These are phyloP conservation scores for Rhizomucor pusillus DNA, from an alignment of 371 early-diverging fungal genomes.

Conservation along the genomic window DNA sequence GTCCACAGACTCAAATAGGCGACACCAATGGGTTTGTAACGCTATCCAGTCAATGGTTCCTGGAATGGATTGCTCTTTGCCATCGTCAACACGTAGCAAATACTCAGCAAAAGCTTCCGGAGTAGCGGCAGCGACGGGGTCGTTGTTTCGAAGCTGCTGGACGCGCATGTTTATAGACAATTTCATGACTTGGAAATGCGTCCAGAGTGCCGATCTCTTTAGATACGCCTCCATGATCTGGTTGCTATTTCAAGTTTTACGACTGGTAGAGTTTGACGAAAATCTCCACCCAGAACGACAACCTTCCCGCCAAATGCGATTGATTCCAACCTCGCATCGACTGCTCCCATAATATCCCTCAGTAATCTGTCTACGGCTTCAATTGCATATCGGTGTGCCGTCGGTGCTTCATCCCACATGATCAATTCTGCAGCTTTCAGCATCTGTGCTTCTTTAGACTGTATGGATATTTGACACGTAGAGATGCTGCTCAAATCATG, in stretches of 20 bases:
- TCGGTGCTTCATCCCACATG: constrained; percentile 33
- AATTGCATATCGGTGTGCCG: constrained; percentile 15
- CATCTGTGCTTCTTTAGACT: constrained; percentile 5
- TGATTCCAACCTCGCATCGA: constrained; percentile 1
- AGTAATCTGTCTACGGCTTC: constrained; percentile 25
- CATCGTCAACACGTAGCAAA: constrained; percentile 2
- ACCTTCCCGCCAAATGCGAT: constrained; percentile 25
- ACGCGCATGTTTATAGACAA: constrained; percentile 17
- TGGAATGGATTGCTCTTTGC: neutral
- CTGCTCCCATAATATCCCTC: constrained; percentile 13
- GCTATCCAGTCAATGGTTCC: neutral
- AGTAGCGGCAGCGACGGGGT: neutral
- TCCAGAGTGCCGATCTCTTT: neutral
- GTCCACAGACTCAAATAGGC: neutral
- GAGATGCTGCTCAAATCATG: constrained; percentile 3
- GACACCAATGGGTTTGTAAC: neutral
- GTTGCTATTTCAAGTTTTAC: neutral
- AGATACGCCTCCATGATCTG: constrained; percentile 2
- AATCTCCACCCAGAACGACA: constrained; percentile 16
- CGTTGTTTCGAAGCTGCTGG: neutral
- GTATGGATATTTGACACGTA: constrained; percentile 10
- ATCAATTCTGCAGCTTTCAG: constrained; percentile 13
- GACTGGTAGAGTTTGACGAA: constrained; percentile 9
- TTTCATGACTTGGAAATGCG: neutral
- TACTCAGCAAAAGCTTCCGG: neutral